Percentiles rank a stretch among this genome's conserved stretches.
Conservation (phyloP, 345 rosid species). For the Salix purpurea region DNA sequence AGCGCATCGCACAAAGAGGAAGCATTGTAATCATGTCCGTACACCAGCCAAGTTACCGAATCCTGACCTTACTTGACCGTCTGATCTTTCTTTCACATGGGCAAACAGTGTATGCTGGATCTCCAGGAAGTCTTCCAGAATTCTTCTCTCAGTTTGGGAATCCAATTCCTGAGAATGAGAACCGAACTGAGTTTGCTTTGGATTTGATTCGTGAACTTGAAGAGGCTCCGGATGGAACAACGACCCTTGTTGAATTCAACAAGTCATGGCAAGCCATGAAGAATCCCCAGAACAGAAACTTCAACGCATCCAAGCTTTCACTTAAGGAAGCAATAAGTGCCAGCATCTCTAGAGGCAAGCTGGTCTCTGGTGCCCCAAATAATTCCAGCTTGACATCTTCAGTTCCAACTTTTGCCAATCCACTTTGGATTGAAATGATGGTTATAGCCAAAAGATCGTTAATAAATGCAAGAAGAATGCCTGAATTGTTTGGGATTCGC, state of each 20-base stretch:
- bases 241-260: conserved; percentile 23
- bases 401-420: conserved; percentile 27
- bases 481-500: conserved; percentile 27
- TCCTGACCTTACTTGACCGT: conserved; percentile 25
- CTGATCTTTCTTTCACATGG: conserved; percentile 33
- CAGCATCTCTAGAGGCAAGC: conserved; percentile 24
- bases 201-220: conserved; percentile 30
- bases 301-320: conserved; percentile 3
- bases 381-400: conserved; percentile 18
- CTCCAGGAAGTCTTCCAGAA: conserved; percentile 11
- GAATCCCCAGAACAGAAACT: background rate
- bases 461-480: conserved; percentile 23
- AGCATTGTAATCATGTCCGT: conserved; percentile 39
- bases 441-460: conserved; percentile 24
- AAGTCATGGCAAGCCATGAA: conserved; percentile 19
- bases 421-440: conserved; percentile 27
- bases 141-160: conserved; percentile 24
- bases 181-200: conserved; percentile 24
- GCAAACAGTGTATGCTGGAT: conserved; percentile 20
- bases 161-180: conserved; percentile 27
- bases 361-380: conserved; percentile 20
- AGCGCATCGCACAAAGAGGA: conserved; percentile 34
- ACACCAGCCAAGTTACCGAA: conserved; percentile 37
- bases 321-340: conserved; percentile 19
- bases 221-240: conserved; percentile 26